Evolutionary conservation across 2,329 filamentous ascomycete genomes (phyloP), one percentile per base, ranked within the genome.

Genomic region (Xylaria sp.): DNA sequence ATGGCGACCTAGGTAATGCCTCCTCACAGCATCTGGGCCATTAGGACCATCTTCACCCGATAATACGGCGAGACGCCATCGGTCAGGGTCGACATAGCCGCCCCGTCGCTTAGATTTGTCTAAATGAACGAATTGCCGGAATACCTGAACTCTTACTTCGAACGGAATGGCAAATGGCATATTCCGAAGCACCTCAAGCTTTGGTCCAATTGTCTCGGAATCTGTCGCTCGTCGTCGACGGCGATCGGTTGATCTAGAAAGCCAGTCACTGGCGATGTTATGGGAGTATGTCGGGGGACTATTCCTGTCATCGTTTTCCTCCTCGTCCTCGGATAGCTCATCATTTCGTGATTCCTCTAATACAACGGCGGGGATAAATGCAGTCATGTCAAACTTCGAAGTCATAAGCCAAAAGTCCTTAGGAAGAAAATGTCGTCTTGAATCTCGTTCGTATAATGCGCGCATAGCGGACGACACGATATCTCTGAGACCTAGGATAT

Each of bases 81-180:
- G 81, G 73, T 96, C 93, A 1, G 92, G 87, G 74, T 96, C 92
- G 11, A 90, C 83, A 70, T 86, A 82, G 0, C 93, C 93, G 33
- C 86, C 83, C 71, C 93, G 85, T 70, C 93, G 84, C 71, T 90
- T 90, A 59, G 85, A 79, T 78, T 96, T 93, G 79, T 99, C 96
- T 4, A 94, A 84, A 36, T 88, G 82, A n/a, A 98, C 92, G 74
- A 98, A 98, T 76, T 97, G 90, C 36, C 94, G 89, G 79, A 99
- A 98, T 28, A 98, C 95, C 77, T 94, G 89, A 4, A 99, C 96
- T 56, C 96, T 86, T 0, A 93, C 96, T 44, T 93, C 89, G 74
- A 99, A 99, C 0, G 95, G 96, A 53, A 99, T 96, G 73, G 95
- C 92, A 78, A 98, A 99, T 0, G 96, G 96, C 90, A 99, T 97